Conservation (phyloP, 2,329 filamentous ascomycete genomes). For the Colletotrichum melonis region DNA sequence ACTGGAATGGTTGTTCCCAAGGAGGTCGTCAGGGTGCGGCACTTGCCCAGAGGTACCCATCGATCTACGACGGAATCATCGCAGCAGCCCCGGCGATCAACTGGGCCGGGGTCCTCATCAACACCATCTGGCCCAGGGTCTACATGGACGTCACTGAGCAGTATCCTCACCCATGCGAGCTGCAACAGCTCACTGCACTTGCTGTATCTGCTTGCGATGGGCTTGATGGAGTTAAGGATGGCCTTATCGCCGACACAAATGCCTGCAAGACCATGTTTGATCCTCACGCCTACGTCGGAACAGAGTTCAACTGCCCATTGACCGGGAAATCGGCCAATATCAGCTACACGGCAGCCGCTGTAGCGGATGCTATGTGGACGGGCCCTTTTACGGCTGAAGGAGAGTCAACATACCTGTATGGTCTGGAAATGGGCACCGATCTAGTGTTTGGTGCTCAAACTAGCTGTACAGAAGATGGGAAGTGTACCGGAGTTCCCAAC, state of each 20-base stretch:
- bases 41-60: slow-evolving; percentile 63
- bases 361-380: slow-evolving; percentile 10
- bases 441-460: neutral
- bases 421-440: slow-evolving; percentile 1
- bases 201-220: slow-evolving; percentile 47
- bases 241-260: slow-evolving; percentile 30
- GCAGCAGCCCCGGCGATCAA: slow-evolving; percentile 55
- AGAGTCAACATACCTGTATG: neutral
- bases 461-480: neutral
- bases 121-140: slow-evolving; percentile 5
- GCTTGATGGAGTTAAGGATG: slow-evolving; percentile 39
- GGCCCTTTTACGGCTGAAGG: neutral
- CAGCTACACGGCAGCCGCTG: neutral
- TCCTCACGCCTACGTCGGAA: slow-evolving; percentile 32
- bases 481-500: neutral
- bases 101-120: slow-evolving; percentile 14
- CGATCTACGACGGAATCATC: slow-evolving; percentile 68
- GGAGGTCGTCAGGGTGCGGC: slow-evolving; percentile 70
- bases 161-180: slow-evolving; percentile 10
- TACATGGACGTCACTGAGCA: slow-evolving; percentile 9
- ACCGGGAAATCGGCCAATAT: neutral
- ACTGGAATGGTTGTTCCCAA: slow-evolving; percentile 69
- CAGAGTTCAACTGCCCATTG: slow-evolving; percentile 16
- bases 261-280: slow-evolving; percentile 37
- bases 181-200: slow-evolving; percentile 45